phyloP scores from a whole-genome alignment of 768 basidiomycete species.

The Hirschioporus abietinus region DNA sequence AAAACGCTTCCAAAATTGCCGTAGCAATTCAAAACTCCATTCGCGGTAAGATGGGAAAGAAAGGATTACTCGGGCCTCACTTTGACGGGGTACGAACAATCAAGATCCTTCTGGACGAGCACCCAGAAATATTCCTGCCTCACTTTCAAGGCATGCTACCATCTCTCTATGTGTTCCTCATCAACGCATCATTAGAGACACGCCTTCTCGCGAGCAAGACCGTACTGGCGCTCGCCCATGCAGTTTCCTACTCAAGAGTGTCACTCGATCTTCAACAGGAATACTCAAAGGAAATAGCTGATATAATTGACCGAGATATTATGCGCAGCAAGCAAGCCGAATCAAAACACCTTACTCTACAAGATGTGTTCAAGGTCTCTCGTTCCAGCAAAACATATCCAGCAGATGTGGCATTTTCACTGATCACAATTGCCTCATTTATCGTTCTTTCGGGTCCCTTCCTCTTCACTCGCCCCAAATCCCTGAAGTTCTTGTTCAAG shows the following conservation, averaged over 20 bases:
- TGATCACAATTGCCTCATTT: constrained; percentile 14
- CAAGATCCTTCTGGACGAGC: not conserved
- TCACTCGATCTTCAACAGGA: not conserved
- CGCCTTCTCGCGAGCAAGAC: not conserved
- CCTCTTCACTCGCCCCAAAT: constrained; percentile 10
- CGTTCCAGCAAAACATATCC: not conserved
- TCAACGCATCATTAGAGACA: not conserved
- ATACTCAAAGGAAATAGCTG: not conserved
- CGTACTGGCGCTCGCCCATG: not conserved
- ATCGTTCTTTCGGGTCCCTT: constrained; percentile 12
- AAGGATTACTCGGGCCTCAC: not conserved
- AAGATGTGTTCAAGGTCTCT: not conserved
- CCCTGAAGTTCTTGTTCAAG: constrained; percentile 15
- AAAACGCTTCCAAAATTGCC: not conserved
- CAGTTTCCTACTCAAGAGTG: not conserved
- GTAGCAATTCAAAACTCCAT: not conserved
- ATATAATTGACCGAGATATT: not conserved
- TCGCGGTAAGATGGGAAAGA: not conserved
- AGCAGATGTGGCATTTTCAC: constrained; percentile 10
- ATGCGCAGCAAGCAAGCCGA: not conserved
- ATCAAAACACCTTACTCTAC: not conserved
- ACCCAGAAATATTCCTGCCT: not conserved
- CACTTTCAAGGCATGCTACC: not conserved
- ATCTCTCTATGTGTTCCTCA: not conserved
- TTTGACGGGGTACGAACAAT: not conserved